Conservation (phyloP, 139 green algal genomes). For the Auxenochlorella pyrenoidosa region DNA sequence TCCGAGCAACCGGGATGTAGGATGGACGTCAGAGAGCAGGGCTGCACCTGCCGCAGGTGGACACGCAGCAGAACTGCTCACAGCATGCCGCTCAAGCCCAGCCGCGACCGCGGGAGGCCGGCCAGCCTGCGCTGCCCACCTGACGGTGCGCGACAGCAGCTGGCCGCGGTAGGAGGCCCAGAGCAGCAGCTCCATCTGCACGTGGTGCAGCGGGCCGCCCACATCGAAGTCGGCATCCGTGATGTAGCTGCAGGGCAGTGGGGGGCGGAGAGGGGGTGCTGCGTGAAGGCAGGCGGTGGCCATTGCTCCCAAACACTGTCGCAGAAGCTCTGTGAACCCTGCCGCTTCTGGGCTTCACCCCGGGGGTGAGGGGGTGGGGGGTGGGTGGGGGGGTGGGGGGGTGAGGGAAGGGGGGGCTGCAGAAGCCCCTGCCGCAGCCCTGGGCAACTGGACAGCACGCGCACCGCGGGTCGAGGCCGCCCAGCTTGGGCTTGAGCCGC, state of each 20-base stretch:
- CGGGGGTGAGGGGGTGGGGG: no score
- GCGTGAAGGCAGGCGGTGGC: neutral
- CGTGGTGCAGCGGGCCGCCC: conserved; percentile 44
- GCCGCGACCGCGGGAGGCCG: neutral
- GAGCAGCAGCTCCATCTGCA: conserved; percentile 76
- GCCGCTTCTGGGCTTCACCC: no score
- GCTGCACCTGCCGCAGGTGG: neutral
- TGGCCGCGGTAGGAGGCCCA: conserved; percentile 89
- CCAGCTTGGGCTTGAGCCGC: conserved; percentile 41
- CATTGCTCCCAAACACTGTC: no score
- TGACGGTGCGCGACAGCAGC: conserved; percentile 83
- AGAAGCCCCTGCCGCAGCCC: neutral
- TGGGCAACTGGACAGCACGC: neutral
- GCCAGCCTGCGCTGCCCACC: conserved; percentile 10
- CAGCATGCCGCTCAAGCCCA: neutral
- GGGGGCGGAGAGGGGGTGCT: neutral
- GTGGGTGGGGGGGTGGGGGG: no score
- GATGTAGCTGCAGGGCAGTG: conserved; percentile 28
- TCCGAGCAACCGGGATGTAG: neutral
- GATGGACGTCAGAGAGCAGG: no score
- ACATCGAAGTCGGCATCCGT: conserved; percentile 66
- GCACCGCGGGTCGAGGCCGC: conserved; percentile 37
- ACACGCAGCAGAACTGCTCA: neutral
- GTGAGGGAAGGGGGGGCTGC: no score
- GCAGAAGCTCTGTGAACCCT: no score